Evolutionary conservation across 306 rosid species (phyloP), one percentile per base, ranked within the genome.

Genomic region (Acmispon strigosus): DNA sequence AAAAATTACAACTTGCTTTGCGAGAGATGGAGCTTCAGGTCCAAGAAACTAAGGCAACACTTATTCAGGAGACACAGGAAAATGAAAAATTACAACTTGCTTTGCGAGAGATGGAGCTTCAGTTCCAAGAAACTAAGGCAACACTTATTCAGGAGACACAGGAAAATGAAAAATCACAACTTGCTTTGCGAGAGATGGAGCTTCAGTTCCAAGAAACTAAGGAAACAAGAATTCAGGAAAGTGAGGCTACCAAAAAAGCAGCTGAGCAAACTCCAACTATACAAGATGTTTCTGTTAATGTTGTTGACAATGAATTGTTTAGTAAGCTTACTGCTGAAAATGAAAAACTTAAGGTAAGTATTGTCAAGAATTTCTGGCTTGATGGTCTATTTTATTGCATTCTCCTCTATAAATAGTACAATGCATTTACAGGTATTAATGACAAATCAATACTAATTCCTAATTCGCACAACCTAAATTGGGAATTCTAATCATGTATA

Each of bases 131-230:
- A 79, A 76, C 86, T 7, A 84, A 81, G 76, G 74, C 72, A 42
- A 65, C 74, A 16, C 90, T 81, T 5, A 32, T 32, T 6, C 37
- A 32, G 37, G 76, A 86, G 80, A 82, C 82, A 55, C 83, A 73
- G 79, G 92, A 90, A 86, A 92, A 82, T 79, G 73, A 80, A 58
- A 85, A 88, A 64, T 51, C 90, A 84, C 87, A 82, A 78, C 77
- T 74, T 81, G 85, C 81, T 74, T 81, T 93, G 78, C 82, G 85
- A 62, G 93, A 86, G 66, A 78, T 78, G 69, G 77, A 78, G 73
- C 36, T 44, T 24, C 78, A 66, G 34, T 32, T 78, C 17, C 34
- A 73, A 59, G 75, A 79, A 79, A 76, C 86, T 7, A 84, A 81
- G 76, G 74, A 69, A 42, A 65, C 74, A 16, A n/a, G n/a, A 70